Evolutionary conservation across 495 filamentous ascomycete genomes (phyloP).

Genomic region (Aspergillus baeticus): DNA sequence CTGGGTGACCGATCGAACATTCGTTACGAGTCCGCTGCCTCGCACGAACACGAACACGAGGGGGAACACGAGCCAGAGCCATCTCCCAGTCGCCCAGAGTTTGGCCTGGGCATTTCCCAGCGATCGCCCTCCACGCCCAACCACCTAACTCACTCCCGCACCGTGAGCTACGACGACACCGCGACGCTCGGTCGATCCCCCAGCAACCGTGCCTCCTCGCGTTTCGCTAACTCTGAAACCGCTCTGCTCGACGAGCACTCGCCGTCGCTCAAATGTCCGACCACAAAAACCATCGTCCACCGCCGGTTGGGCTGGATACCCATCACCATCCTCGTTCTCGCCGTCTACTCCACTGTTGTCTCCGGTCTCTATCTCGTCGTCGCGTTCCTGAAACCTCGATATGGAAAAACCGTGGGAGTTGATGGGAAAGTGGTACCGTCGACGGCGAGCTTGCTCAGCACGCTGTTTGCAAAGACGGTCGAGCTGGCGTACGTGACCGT

Average conservation of each 20-base stretch:
- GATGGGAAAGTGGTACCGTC: conserved; percentile 48
- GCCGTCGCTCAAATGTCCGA: neutral
- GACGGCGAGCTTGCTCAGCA: conserved; percentile 59
- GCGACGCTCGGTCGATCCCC: neutral
- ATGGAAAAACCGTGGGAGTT: conserved; percentile 51
- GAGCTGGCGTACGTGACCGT: conserved; percentile 77
- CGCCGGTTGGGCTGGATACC: conserved; percentile 56
- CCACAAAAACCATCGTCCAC: conserved; percentile 22
- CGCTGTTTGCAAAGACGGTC: conserved; percentile 68
- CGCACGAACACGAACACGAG: neutral
- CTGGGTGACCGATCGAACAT: conserved; percentile 4
- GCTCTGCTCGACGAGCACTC: neutral
- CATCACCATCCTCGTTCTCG: conserved; percentile 55
- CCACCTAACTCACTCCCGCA: neutral
- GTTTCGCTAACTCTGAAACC: neutral
- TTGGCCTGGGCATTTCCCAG: conserved; percentile 7
- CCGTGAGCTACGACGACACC: neutral
- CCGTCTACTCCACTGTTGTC: conserved; percentile 64
- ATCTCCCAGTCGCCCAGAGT: neutral
- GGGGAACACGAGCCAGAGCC: neutral
- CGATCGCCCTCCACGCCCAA: neutral
- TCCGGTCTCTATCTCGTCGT: conserved; percentile 63
- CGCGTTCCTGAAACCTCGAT: conserved; percentile 58
- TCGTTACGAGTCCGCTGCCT: neutral
- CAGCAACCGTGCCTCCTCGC: neutral